Evolutionary conservation across 257 asterid species (phyloP).

Genomic region (Solanum corneliomulleri): DNA sequence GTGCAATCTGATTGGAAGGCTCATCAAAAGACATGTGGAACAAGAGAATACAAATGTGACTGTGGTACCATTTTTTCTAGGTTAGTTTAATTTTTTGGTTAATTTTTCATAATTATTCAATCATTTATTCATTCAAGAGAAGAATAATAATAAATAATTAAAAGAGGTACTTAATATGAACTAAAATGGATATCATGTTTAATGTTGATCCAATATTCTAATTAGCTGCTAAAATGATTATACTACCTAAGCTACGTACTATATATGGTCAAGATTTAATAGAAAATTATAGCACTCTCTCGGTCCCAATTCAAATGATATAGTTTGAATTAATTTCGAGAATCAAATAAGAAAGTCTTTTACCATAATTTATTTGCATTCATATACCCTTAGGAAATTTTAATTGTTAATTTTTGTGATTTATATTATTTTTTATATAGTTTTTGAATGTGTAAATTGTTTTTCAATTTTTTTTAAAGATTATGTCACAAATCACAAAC

Average conservation of each 20-base stretch:
- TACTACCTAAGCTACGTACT: not conserved
- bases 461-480: too few relatives aligned
- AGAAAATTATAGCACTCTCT: not conserved
- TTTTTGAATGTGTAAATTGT: too few relatives aligned
- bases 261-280: not conserved
- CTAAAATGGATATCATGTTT: not conserved
- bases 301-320: too few relatives aligned
- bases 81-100: slow-evolving; percentile 7
- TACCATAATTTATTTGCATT: too few relatives aligned
- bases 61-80: slow-evolving; percentile 95
- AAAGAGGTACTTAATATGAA: not conserved
- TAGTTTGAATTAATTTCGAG: too few relatives aligned
- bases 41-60: slow-evolving; percentile 74
- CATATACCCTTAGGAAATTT: too few relatives aligned
- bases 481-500: too few relatives aligned
- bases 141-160: not conserved
- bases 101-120: not conserved
- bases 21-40: slow-evolving; percentile 87
- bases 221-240: not conserved
- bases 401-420: too few relatives aligned
- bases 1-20: slow-evolving; percentile 94
- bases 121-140: not conserved
- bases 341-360: too few relatives aligned
- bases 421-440: too few relatives aligned
- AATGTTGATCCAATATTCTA: not conserved